These are phyloP conservation scores for Calycina marina DNA, from an alignment of 2,329 filamentous ascomycete genomes.

Conservation along the genomic window DNA sequence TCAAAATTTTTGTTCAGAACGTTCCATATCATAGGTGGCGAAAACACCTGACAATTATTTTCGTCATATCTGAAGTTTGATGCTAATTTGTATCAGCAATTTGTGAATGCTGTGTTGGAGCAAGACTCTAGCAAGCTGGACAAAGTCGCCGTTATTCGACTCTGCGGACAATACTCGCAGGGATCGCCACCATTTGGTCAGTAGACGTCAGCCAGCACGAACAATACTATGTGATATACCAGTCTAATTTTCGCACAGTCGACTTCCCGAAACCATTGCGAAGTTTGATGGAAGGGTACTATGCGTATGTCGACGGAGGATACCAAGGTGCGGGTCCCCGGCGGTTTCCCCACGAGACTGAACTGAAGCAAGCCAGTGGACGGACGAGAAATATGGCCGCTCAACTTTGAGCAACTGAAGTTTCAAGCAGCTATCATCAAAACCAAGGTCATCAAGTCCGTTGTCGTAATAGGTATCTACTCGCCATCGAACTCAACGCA, in stretches of 20 bases:
- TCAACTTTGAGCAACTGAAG: constrained; percentile 16
- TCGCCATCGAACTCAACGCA: constrained; percentile 42
- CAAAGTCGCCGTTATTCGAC: constrained; percentile 35
- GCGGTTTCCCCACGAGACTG: neutral
- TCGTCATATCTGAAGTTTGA: too few species aligned
- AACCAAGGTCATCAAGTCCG: constrained; percentile 24
- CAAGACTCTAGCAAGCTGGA: constrained; percentile 33
- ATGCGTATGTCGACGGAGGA: constrained; percentile 31
- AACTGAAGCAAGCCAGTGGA: constrained; percentile 12
- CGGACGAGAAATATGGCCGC: constrained; percentile 11
- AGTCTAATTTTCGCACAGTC: constrained; percentile 10
- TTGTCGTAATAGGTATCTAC: constrained; percentile 43
- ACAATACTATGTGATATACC: neutral
- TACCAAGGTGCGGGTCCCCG: constrained; percentile 14
- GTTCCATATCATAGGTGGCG: too few species aligned
- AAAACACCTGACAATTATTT: too few species aligned
- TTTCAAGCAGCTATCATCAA: constrained; percentile 20
- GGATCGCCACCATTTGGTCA: constrained; percentile 31
- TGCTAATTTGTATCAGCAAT: constrained; percentile 27
- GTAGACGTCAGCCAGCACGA: too few species aligned
- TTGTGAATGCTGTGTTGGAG: constrained; percentile 36
- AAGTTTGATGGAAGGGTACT: constrained; percentile 31
- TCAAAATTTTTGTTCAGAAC: too few species aligned
- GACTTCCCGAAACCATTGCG: constrained; percentile 32
- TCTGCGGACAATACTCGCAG: constrained; percentile 31